Conservation (phyloP, 768 basidiomycete species). For the Gymnopilus junonius region DNA sequence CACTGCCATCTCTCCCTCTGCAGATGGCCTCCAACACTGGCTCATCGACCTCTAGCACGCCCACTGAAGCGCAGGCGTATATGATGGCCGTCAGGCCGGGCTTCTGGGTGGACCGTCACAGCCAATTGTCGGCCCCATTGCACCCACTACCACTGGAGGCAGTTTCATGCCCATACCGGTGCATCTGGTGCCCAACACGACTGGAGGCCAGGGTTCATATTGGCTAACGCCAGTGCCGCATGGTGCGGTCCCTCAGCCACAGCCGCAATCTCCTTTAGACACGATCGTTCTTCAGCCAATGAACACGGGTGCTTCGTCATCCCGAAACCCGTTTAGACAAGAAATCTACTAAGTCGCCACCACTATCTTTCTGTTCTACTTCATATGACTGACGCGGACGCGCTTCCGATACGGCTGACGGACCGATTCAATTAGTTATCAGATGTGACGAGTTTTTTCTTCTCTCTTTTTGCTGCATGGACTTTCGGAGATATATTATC, state of each 20-base stretch:
- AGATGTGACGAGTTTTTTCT: not conserved
- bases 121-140: constrained; percentile 12
- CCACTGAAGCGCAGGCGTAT: constrained; percentile 60
- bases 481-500: constrained; percentile 4
- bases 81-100: constrained; percentile 48
- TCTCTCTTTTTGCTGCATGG: not conserved
- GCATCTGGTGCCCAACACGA: constrained; percentile 18
- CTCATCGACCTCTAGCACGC: not conserved
- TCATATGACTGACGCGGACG: not conserved
- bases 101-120: constrained; percentile 2
- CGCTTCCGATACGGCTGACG: constrained; percentile 12
- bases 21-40: constrained; percentile 18
- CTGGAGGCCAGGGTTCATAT: constrained; percentile 38
- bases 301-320: constrained; percentile 27
- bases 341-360: constrained; percentile 15
- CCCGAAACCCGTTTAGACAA: constrained; percentile 35
- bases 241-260: constrained; percentile 11
- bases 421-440: constrained; percentile 10
- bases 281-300: constrained; percentile 28
- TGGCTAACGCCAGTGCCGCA: constrained; percentile 32
- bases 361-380: not conserved
- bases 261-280: constrained; percentile 13
- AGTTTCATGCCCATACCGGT: constrained; percentile 24
- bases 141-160: constrained; percentile 16
- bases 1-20: constrained; percentile 14